Base-by-base conservation (phyloP, 176 grass and related monocot species). In the Rhynchospora pubera region DNA sequence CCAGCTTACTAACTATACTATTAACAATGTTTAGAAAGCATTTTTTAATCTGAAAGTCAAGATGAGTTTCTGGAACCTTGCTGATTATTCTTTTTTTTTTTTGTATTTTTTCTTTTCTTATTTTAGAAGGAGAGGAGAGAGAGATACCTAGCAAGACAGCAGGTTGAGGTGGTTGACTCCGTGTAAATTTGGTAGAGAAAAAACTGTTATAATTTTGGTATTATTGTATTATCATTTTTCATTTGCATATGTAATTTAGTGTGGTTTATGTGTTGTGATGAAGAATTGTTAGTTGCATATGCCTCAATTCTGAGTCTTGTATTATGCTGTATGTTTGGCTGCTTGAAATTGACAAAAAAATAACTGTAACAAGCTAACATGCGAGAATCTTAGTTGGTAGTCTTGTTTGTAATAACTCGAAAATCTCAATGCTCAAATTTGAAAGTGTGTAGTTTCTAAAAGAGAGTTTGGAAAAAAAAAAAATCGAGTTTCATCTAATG, bases 51-150 rank as follows among this genome's bases (percentile, higher is more conserved):
- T 51, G 10, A 51, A 51, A 51, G 48, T 7, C 6, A 51, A 51
- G 10, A 51, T 11, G 10, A 51, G 48, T 9, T 16, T 23, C 10
- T 74, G 70, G 10, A 26, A 28, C 48, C 48, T 85, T 57, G 14
- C 10, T 26, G 12, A 28, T 81, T 19, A 68, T 87, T 87, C 59
- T 87, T 22, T 57, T 19, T 42, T 44, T 61, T 52, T 8, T 32
- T 62, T 65, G 15, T 22, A 1, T 28, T 28, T 28, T 28, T 28
- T 28, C n/a, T 59, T 30, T 66, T 52, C 86, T 84, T 4, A 42
- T 79, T 78, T 28, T 87, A 99, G 96, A 99, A 99, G 88, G 96
- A 95, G 73, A 85, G 92, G 46, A 90, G 96, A 85, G 92, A 99
- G 82, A 93, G 91, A 82, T 99, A 95, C 71, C 91, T 99, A 0